Conservation (phyloP, 1,139 yeast species). For the Saccharomycopsis crataegensis region DNA sequence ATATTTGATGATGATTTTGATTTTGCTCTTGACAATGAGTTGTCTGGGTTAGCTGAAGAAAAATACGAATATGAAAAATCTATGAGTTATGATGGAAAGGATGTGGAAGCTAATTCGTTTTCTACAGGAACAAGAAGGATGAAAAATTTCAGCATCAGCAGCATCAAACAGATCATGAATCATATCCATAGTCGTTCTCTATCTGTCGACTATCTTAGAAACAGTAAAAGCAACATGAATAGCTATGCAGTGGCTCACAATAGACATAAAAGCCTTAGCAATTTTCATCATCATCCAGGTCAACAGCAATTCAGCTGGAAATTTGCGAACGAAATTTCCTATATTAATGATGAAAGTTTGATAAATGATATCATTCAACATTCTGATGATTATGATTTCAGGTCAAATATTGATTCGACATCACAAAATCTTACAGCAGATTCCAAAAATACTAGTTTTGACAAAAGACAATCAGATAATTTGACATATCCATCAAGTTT, state of each 20-base stretch:
- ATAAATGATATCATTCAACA: constrained; percentile 12
- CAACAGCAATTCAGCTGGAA: background rate
- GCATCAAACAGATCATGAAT: constrained; percentile 11
- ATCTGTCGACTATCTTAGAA: constrained; percentile 1
- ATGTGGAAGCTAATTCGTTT: background rate
- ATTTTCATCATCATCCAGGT: background rate
- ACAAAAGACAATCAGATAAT: no score
- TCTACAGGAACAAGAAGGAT: background rate
- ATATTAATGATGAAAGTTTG: constrained; percentile 6
- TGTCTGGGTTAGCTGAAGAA: background rate
- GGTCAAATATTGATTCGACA: background rate
- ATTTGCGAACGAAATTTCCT: background rate
- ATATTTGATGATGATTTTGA: constrained; percentile 16
- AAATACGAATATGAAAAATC: background rate
- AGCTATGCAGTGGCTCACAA: background rate
- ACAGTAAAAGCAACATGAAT: background rate
- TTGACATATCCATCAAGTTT: no score
- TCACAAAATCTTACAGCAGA: background rate
- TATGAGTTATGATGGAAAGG: background rate
- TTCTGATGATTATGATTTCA: constrained; percentile 8
- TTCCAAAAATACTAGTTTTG: no score
- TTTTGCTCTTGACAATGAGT: constrained; percentile 5
- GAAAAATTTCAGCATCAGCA: constrained; percentile 15
- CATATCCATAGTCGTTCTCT: constrained; percentile 9
- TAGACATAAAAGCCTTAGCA: background rate